Evolutionary conservation across 805 yeast species (phyloP), one percentile per base, ranked within the genome.

Genomic region (Kluyveromyces starmeri): DNA sequence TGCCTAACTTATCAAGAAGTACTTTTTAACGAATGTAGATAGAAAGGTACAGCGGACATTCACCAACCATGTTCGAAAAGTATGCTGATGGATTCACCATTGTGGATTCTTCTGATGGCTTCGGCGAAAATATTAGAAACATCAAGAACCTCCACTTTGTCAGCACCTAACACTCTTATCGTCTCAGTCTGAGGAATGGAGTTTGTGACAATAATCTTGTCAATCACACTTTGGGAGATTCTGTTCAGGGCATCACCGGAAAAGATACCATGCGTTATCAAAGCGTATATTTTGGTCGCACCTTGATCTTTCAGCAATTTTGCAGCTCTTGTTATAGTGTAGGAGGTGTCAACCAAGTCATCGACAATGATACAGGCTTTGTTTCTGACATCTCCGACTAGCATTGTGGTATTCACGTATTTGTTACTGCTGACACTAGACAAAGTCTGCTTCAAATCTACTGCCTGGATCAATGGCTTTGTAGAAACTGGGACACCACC

Each of bases 81-180:
- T 83, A 85, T 81, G 13, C 94, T 80, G 12, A 92, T 95, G 11
- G 89, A 77, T 64, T 92, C 99, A 46, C 99, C 99, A 48, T 92
- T 92, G 59, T 92, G 95, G 33, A 92, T 89, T 58, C 99, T 71
- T 56, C 99, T 71, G 28, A 92, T 85, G 2, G 96, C 89, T 60
- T 92, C 99, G 12, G 94, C 96, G 48, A 92, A 81, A 13, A 92
- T 73, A 38, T 82, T 67, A 7, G 94, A 77, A 6, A 92, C 92
- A 48, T 92, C 98, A 48, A 92, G 65, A 7, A 89, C 84, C 47
- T 80, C 88, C 19, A 85, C 66, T 52, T 72, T 70, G 33, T 70
- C 73, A 17, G 43, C 37, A 9, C 83, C 84, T 12, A 76, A 53
- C 28, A 42, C 52, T 25, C 59, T 58, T n/a, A 60, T 55, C 45